phyloP scores from a whole-genome alignment of 495 filamentous ascomycete species.

The Glonium stellatum region DNA sequence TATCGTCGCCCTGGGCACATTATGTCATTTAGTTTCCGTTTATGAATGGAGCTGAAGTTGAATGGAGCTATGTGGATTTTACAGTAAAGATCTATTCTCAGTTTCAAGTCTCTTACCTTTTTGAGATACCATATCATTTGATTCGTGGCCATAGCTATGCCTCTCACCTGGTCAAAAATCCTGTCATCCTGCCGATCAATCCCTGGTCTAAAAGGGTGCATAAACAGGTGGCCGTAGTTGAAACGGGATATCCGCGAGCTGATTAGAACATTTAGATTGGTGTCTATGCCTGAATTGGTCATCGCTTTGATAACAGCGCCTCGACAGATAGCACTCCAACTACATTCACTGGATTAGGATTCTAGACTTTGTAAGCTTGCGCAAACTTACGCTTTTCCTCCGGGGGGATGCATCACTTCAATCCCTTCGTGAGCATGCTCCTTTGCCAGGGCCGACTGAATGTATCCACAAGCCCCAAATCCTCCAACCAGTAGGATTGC shows the following conservation, averaged over 20 bases:
- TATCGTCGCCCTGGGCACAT: too few species aligned
- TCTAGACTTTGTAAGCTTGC: background rate
- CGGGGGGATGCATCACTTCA: background rate
- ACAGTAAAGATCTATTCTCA: too few species aligned
- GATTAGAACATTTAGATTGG: background rate
- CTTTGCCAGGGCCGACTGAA: background rate
- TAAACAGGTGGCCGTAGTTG: constrained; percentile 22
- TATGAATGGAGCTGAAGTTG: background rate
- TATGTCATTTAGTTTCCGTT: too few species aligned
- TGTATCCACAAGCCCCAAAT: background rate
- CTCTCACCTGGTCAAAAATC: too few species aligned
- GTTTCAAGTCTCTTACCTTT: too few species aligned
- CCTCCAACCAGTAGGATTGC: background rate
- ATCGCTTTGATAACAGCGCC: constrained; percentile 20
- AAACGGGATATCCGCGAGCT: constrained; percentile 6
- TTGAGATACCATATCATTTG: background rate
- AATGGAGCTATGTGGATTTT: too few species aligned
- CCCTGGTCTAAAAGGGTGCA: too few species aligned
- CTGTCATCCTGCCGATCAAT: constrained; percentile 14
- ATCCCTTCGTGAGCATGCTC: background rate
- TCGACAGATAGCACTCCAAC: constrained; percentile 23
- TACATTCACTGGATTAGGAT: constrained; percentile 3
- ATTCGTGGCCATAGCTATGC: background rate
- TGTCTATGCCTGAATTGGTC: background rate
- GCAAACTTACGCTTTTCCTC: background rate